Evolutionary conservation across 2,329 filamentous ascomycete genomes (phyloP).

Genomic region (Colletotrichum higginsianum): DNA sequence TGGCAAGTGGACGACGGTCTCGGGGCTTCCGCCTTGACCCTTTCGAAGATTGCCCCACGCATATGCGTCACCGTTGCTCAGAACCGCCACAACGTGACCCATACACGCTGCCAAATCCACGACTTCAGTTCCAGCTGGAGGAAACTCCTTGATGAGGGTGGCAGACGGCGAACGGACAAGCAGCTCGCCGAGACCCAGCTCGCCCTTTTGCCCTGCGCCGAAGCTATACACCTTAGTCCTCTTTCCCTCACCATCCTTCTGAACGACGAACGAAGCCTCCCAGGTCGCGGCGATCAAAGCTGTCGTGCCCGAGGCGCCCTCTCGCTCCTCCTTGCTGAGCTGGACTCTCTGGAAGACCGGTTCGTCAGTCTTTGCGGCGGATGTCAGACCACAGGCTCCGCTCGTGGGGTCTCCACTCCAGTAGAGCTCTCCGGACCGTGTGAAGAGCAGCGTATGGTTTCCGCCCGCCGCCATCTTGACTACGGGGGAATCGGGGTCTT

Average conservation of each 20-base stretch:
- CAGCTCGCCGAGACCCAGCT: conserved; percentile 75
- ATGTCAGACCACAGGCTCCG: conserved; percentile 67
- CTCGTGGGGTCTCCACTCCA: conserved; percentile 73
- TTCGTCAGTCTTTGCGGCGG: conserved; percentile 47
- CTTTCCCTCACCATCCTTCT: conserved; percentile 59
- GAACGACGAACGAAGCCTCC: conserved; percentile 78
- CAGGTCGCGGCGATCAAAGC: conserved; percentile 79
- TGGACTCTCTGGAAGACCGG: conserved; percentile 58
- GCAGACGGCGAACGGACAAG: conserved; percentile 65
- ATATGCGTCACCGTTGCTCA: conserved; percentile 83
- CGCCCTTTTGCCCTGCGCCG: conserved; percentile 79
- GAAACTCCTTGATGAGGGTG: conserved; percentile 72
- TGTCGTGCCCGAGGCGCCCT: conserved; percentile 46
- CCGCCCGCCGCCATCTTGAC: conserved; percentile 75
- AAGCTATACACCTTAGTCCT: conserved; percentile 71
- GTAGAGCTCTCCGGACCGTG: conserved; percentile 71
- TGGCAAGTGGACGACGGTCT: conserved; percentile 70
- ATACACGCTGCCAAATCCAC: conserved; percentile 80
- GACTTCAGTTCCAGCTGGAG: conserved; percentile 71
- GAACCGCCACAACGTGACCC: conserved; percentile 81
- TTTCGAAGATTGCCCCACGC: conserved; percentile 93
- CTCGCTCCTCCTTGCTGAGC: conserved; percentile 50
- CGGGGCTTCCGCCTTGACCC: conserved; percentile 80
- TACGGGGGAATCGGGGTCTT: conserved; percentile 52
- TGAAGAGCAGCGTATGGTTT: conserved; percentile 87